Conservation (phyloP, 1,284 basidiomycete species). For the Xerocomus subilludens region DNA sequence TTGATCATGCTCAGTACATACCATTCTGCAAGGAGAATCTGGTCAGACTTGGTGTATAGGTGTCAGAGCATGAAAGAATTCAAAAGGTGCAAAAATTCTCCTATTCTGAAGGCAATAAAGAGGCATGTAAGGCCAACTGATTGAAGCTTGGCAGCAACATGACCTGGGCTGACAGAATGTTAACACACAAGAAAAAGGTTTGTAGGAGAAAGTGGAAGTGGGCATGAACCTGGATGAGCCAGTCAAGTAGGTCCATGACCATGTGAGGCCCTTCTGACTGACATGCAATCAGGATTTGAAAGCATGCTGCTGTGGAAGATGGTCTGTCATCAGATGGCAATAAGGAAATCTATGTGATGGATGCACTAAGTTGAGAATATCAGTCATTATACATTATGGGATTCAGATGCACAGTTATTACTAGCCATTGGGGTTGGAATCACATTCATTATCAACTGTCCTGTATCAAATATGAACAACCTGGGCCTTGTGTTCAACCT, state of each 20-base stretch:
- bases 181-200: slow-evolving; percentile 94
- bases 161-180: slow-evolving; percentile 91
- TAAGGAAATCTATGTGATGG: slow-evolving; percentile 14
- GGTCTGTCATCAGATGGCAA: no score
- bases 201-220: slow-evolving; percentile 95
- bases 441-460: slow-evolving; percentile 58
- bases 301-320: slow-evolving; percentile 72
- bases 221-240: slow-evolving; percentile 96
- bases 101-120: slow-evolving; percentile 95
- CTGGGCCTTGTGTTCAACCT: slow-evolving; percentile 44
- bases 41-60: slow-evolving; percentile 84
- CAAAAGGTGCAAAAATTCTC: slow-evolving; percentile 94
- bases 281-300: slow-evolving; percentile 92
- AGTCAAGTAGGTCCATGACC: slow-evolving; percentile 91
- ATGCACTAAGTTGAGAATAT: slow-evolving; percentile 25
- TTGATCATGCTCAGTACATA: slow-evolving; percentile 93
- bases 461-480: slow-evolving; percentile 56
- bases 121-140: slow-evolving; percentile 95
- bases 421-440: slow-evolving; percentile 71
- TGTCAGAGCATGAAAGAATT: slow-evolving; percentile 93
- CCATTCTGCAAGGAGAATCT: slow-evolving; percentile 93
- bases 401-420: no score
- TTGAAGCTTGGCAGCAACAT: slow-evolving; percentile 95
- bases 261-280: slow-evolving; percentile 90
- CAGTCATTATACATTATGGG: no score